Percentiles rank a stretch among this genome's conserved stretches.
Conservation (phyloP, 139 green algal species). For the Tetratostichococcus sp. region DNA sequence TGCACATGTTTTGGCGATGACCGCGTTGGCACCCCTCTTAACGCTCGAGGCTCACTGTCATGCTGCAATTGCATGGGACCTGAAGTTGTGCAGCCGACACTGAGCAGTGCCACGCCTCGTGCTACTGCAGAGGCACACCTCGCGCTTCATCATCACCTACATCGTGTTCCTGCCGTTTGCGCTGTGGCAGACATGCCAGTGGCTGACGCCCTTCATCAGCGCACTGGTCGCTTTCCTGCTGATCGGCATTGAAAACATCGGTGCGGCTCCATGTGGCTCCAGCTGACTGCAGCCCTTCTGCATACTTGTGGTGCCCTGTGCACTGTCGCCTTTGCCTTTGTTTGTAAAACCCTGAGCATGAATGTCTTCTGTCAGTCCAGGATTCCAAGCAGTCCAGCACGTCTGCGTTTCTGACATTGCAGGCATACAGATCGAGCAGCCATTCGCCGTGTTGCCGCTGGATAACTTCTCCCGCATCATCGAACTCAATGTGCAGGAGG, state of each 20-base stretch:
- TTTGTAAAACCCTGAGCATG: too few relatives aligned
- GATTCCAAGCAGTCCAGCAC: too few relatives aligned
- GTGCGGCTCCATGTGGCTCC: background rate
- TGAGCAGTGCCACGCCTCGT: too few relatives aligned
- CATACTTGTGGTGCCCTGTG: too few relatives aligned
- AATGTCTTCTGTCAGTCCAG: too few relatives aligned
- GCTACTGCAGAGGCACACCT: constrained; percentile 32
- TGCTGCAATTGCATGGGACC: too few relatives aligned
- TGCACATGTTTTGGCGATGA: too few relatives aligned
- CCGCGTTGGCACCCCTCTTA: too few relatives aligned
- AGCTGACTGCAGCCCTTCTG: background rate
- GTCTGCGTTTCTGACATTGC: too few relatives aligned
- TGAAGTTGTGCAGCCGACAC: too few relatives aligned
- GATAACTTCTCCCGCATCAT: background rate
- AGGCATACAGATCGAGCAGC: constrained; percentile 46
- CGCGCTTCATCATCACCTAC: constrained; percentile 39
- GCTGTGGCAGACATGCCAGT: constrained; percentile 9
- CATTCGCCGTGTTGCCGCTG: constrained; percentile 24
- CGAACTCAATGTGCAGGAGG: background rate
- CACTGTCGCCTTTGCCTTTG: too few relatives aligned
- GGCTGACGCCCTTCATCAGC: constrained; percentile 30
- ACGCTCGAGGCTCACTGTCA: too few relatives aligned
- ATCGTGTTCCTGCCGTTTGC: constrained; percentile 34
- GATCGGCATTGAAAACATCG: constrained; percentile 44
- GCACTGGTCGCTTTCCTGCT: constrained; percentile 42